Evolutionary conservation across 2,329 filamentous ascomycete species (phyloP).

Genomic region (Colletotrichum tropicicola): DNA sequence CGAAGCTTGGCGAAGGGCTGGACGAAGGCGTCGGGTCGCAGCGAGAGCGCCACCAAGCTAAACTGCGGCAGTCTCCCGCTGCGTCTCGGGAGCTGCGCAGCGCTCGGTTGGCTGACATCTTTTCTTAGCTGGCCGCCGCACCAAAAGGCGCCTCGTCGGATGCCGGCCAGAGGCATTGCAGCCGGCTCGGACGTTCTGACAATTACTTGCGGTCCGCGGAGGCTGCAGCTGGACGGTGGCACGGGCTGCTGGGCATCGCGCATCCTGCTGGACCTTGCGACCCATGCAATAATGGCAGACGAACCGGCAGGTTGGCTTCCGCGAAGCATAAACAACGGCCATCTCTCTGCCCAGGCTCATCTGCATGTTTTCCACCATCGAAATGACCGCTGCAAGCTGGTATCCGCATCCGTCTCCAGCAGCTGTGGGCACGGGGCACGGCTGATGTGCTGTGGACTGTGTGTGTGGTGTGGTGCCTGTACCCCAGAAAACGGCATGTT

Average conservation of each 20-base stretch:
- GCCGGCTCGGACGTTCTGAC: not conserved
- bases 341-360: not conserved
- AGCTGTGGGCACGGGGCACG: not conserved
- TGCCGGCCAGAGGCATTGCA: not conserved
- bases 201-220: not conserved
- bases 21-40: not conserved
- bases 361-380: not conserved
- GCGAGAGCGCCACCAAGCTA: not conserved
- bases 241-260: not conserved
- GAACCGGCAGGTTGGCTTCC: not conserved
- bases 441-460: not conserved
- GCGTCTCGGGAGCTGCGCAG: not conserved
- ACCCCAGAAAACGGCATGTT: constrained; percentile 19
- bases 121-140: not conserved
- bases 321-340: not conserved
- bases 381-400: constrained; percentile 1
- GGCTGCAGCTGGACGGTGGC: not conserved
- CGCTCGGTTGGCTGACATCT: not conserved
- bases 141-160: not conserved
- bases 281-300: not conserved
- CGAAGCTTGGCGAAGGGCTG: not conserved
- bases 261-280: not conserved
- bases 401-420: constrained; percentile 8
- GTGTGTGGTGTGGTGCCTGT: not conserved
- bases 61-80: not conserved